phyloP scores from a whole-genome alignment of 306 rosid species.

The Ormosia emarginata region DNA sequence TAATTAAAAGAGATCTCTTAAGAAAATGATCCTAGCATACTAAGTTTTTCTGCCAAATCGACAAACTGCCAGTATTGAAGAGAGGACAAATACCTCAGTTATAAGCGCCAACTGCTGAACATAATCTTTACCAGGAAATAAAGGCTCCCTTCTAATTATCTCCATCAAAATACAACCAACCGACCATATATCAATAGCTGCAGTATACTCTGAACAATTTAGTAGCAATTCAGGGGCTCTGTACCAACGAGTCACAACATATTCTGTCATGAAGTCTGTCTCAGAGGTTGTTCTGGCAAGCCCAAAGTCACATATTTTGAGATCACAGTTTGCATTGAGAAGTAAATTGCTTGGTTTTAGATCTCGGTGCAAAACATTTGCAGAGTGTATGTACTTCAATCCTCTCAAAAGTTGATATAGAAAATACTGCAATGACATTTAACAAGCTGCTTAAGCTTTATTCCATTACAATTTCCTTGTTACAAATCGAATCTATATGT shows the following conservation, averaged over 20 bases:
- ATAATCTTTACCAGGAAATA: slow-evolving; percentile 55
- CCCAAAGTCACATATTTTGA: slow-evolving; percentile 54
- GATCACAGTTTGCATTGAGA: slow-evolving; percentile 52
- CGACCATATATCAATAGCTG: slow-evolving; percentile 59
- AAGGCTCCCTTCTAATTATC: slow-evolving; percentile 42
- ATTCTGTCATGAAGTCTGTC: slow-evolving; percentile 52
- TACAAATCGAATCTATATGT: neutral
- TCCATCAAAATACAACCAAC: slow-evolving; percentile 60
- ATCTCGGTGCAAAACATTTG: slow-evolving; percentile 55
- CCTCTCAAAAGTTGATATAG: slow-evolving; percentile 44
- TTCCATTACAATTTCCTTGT: neutral
- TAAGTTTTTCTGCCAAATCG: neutral
- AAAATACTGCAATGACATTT: slow-evolving; percentile 35
- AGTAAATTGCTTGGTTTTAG: slow-evolving; percentile 56
- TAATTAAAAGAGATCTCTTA: neutral
- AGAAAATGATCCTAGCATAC: neutral
- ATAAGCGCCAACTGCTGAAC: slow-evolving; percentile 49
- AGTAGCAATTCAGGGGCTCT: slow-evolving; percentile 53
- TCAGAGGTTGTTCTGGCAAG: slow-evolving; percentile 58
- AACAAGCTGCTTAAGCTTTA: slow-evolving; percentile 13
- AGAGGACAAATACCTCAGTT: slow-evolving; percentile 35
- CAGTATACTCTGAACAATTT: slow-evolving; percentile 49
- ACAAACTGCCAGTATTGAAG: neutral
- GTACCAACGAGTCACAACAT: slow-evolving; percentile 58
- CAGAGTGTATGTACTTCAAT: slow-evolving; percentile 46